Conservation (phyloP, 2,329 filamentous ascomycete species). For the Boeremia lycopersici region DNA sequence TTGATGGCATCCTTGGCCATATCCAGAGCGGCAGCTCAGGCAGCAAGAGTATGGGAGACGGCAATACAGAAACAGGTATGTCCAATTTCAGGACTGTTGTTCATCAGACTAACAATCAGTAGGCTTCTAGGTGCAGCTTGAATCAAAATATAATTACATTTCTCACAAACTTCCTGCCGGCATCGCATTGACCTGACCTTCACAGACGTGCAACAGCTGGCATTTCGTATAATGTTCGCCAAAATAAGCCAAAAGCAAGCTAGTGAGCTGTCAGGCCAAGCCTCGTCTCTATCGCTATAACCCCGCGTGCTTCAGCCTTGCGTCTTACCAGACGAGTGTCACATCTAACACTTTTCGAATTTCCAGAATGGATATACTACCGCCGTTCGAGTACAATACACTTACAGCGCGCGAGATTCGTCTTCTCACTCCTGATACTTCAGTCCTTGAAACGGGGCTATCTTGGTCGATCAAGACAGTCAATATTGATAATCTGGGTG, state of each 20-base stretch:
- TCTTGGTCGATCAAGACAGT: not conserved
- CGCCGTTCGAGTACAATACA: not conserved
- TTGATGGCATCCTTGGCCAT: constrained; percentile 86
- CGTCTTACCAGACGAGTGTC: too few species aligned
- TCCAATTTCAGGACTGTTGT: not conserved
- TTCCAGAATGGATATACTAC: too few species aligned
- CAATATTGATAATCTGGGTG: not conserved
- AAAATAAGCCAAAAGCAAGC: not conserved
- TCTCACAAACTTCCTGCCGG: not conserved
- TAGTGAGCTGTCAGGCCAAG: not conserved
- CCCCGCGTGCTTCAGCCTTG: not conserved
- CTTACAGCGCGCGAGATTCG: constrained; percentile 1
- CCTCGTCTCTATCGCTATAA: not conserved
- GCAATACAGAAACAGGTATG: constrained; percentile 76
- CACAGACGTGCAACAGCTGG: not conserved
- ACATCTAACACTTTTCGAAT: too few species aligned
- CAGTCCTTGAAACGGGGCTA: not conserved
- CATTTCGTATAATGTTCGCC: not conserved
- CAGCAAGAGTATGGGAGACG: constrained; percentile 92
- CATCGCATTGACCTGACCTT: not conserved
- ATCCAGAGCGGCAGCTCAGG: constrained; percentile 91
- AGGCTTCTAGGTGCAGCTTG: constrained; percentile 7
- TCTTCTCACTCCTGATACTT: not conserved
- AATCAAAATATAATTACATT: not conserved
- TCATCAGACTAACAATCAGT: not conserved